phyloP scores from a whole-genome alignment of 768 basidiomycete species.

The Rhizopogon vulgaris region DNA sequence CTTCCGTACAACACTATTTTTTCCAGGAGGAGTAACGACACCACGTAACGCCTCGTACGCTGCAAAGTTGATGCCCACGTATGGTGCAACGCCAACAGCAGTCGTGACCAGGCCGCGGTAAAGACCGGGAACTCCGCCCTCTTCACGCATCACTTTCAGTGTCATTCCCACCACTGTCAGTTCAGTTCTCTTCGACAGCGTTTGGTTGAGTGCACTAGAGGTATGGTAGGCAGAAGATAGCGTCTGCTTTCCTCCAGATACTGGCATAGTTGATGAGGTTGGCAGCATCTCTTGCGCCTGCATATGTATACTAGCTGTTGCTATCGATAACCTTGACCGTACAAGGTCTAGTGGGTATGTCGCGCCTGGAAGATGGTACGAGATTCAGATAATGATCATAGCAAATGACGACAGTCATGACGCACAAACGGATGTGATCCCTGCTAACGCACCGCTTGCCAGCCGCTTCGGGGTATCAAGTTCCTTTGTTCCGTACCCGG shows the following conservation, averaged over 20 bases:
- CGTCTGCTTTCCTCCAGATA: slow-evolving; percentile 16
- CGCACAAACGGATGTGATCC: slow-evolving; percentile 91
- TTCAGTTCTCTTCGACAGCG: slow-evolving; percentile 44
- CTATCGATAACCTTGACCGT: slow-evolving; percentile 86
- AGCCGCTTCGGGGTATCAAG: slow-evolving; percentile 88
- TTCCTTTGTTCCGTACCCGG: slow-evolving; percentile 57
- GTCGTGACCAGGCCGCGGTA: slow-evolving; percentile 85
- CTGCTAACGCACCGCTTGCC: slow-evolving; percentile 83
- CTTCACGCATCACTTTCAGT: slow-evolving; percentile 81
- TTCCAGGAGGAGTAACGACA: slow-evolving; percentile 75
- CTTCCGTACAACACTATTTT: slow-evolving; percentile 62
- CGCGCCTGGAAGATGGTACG: slow-evolving; percentile 40
- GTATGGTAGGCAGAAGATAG: slow-evolving; percentile 43
- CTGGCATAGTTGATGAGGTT: slow-evolving; percentile 16
- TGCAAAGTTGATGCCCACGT: slow-evolving; percentile 90
- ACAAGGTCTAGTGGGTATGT: slow-evolving; percentile 95
- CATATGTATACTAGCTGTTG: slow-evolving; percentile 70
- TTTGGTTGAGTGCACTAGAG: slow-evolving; percentile 24
- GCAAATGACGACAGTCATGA: slow-evolving; percentile 14
- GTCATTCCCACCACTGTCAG: slow-evolving; percentile 87
- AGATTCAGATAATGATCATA: slow-evolving; percentile 6
- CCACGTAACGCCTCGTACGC: slow-evolving; percentile 81
- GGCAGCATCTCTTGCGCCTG: slow-evolving; percentile 18
- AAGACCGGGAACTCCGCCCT: slow-evolving; percentile 83
- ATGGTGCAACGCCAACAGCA: slow-evolving; percentile 85